These are phyloP conservation scores for Lunularia cruciata DNA, from an alignment of 225 moss, liverwort and hornwort genomes.

Conservation along the genomic window DNA sequence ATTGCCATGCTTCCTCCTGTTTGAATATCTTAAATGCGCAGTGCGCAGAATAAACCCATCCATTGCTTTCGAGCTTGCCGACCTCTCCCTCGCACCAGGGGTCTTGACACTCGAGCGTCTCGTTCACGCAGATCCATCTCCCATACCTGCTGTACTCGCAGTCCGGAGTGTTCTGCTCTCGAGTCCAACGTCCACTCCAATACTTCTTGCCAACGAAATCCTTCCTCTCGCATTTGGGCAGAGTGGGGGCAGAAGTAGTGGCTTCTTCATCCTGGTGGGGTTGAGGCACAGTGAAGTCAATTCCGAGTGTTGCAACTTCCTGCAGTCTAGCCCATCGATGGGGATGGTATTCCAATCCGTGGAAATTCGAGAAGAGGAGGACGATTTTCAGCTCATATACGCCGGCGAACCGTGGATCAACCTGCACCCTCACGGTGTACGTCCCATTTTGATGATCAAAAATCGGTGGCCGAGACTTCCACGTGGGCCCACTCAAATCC, in stretches of 20 bases:
- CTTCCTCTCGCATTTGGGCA: slow-evolving; percentile 21
- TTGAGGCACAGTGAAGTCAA: slow-evolving; percentile 31
- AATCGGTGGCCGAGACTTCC: slow-evolving; percentile 56
- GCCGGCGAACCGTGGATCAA: slow-evolving; percentile 44
- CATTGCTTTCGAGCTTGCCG: slow-evolving; percentile 53
- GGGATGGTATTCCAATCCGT: slow-evolving; percentile 34
- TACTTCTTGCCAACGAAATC: slow-evolving; percentile 38
- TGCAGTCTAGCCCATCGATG: slow-evolving; percentile 17
- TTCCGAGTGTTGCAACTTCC: slow-evolving; percentile 11
- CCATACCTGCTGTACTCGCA: slow-evolving; percentile 38
- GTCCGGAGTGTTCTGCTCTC: slow-evolving; percentile 33
- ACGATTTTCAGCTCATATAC: slow-evolving; percentile 30
- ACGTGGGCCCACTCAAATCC: slow-evolving; percentile 40
- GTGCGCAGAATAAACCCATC: slow-evolving; percentile 61
- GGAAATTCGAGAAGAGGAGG: slow-evolving; percentile 41
- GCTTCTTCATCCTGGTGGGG: background rate
- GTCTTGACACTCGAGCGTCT: slow-evolving; percentile 25
- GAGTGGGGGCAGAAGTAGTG: background rate
- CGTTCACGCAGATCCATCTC: slow-evolving; percentile 40
- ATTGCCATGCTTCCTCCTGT: slow-evolving; percentile 46
- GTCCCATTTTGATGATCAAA: slow-evolving; percentile 40
- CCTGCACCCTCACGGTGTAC: slow-evolving; percentile 37
- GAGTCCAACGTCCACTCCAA: slow-evolving; percentile 57
- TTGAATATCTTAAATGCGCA: slow-evolving; percentile 50
- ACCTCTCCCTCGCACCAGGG: slow-evolving; percentile 49